Evolutionary conservation across 2,329 filamentous ascomycete genomes (phyloP).

Genomic region (Didymella arachidicola): DNA sequence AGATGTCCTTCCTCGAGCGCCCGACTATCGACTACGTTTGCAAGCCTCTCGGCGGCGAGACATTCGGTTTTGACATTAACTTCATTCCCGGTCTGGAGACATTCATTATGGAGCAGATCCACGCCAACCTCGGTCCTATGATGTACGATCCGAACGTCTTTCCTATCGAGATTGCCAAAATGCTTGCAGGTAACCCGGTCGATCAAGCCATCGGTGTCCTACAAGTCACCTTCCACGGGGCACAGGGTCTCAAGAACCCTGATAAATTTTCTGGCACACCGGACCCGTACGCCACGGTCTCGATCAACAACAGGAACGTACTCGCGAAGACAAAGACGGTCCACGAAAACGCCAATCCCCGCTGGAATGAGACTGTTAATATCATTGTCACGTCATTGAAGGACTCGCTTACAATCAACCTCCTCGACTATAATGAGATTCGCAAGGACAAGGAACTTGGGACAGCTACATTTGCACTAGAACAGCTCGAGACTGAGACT

Average conservation of each 20-base stretch:
- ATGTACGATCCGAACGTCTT: constrained; percentile 99
- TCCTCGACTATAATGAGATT: constrained; percentile 94
- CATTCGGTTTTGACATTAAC: constrained; percentile 97
- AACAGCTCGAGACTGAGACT: constrained; percentile 77
- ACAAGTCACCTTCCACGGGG: constrained; percentile 88
- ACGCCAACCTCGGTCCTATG: constrained; percentile 92
- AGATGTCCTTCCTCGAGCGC: constrained; percentile 91
- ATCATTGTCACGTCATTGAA: constrained; percentile 91
- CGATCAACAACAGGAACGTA: constrained; percentile 80
- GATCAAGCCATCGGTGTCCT: constrained; percentile 96
- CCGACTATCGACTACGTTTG: constrained; percentile 96
- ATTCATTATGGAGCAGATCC: constrained; percentile 96
- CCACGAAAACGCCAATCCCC: constrained; percentile 82
- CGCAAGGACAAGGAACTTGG: constrained; percentile 97
- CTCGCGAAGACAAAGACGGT: constrained; percentile 90
- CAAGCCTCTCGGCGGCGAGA: constrained; percentile 95
- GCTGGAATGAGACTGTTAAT: constrained; percentile 97
- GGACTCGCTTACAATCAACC: constrained; percentile 81
- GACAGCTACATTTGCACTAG: constrained; percentile 82
- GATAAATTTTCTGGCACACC: constrained; percentile 92
- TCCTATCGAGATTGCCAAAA: constrained; percentile 97
- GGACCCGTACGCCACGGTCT: constrained; percentile 87
- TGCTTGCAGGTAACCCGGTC: constrained; percentile 91
- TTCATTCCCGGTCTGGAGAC: constrained; percentile 93
- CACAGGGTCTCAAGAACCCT: constrained; percentile 89